Base-by-base conservation (phyloP, 306 rosid species). In the Vigna mungo region DNA sequence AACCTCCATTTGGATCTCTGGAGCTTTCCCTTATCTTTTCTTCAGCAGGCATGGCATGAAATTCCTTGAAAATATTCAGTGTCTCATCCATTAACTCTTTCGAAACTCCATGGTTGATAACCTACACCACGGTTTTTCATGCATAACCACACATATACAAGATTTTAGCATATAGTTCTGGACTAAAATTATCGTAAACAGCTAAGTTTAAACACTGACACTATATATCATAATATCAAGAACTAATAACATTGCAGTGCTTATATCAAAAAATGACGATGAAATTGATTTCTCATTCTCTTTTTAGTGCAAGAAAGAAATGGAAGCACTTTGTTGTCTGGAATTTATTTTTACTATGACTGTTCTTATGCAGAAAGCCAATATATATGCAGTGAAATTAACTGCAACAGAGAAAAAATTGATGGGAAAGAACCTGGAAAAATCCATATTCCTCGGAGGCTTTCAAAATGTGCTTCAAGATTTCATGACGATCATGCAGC, bases 11-110 rank as follows among this genome's bases (percentile, higher is more conserved):
- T 0, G 87, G 92, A 34, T 87, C 97, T 58, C 47, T 68, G 1
- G 87, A 89, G 37, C 87, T 66, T 82, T 89, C 91, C n/a, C 79
- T 76, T 6, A 78, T 78, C 82, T 91, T 91, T 47, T 87, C 97
- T 18, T 78, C 54, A 0, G 53, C 59, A 6, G 87, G 69, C 97
- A 91, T 81, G 44, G 20, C 87, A 34, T 87, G 89, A 39, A 91
- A 89, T 69, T 91, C 85, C 80, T 89, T 85, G 44, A 85, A 68
- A 47, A 85, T 81, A 17, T 68, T 79, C 72, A 85, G 78, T 14
- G 88, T 67, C 0, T 88, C 88, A 9, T 83, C 85, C 17, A 88
- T 59, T 44, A 91, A 76, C 32, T 79, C 85, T 23, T 74, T 62
- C 0, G 85, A 55, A 52, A 82, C 69, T 62, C 85, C 81, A 76